A percentile compares a stretch with the other conserved stretches of the same genome.
These are phyloP conservation scores for Euphorbia peplus DNA, from an alignment of 345 rosid genomes.

Conservation along the genomic window DNA sequence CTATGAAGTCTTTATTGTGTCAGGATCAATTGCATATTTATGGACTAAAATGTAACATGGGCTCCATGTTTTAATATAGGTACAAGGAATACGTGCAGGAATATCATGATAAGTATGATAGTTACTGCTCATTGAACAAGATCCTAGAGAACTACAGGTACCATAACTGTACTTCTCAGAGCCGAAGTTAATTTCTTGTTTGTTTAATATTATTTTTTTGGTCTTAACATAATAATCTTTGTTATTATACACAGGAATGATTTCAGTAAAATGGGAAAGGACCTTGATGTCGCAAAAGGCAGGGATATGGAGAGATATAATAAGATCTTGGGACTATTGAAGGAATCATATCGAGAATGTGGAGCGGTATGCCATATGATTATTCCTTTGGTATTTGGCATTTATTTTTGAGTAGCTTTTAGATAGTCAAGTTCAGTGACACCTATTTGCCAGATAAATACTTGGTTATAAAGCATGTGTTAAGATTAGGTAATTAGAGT, in stretches of 20 bases:
- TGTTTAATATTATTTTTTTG: neutral
- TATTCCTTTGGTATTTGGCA: neutral
- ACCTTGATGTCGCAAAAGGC: slow-evolving; percentile 66
- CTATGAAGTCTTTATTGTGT: neutral
- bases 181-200: neutral
- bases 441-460: neutral
- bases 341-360: slow-evolving; percentile 56
- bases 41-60: slow-evolving; percentile 9
- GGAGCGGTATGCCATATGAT: slow-evolving; percentile 50
- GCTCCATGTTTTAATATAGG: slow-evolving; percentile 35
- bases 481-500: neutral
- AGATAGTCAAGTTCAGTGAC: neutral
- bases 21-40: neutral
- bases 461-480: neutral
- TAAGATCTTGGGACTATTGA: slow-evolving; percentile 52
- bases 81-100: slow-evolving; percentile 76
- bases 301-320: slow-evolving; percentile 65
- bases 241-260: slow-evolving; percentile 44
- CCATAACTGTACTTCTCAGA: slow-evolving; percentile 8
- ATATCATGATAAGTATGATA: slow-evolving; percentile 67
- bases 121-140: slow-evolving; percentile 71
- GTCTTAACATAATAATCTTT: slow-evolving; percentile 5
- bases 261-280: slow-evolving; percentile 68
- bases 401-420: neutral
- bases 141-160: slow-evolving; percentile 78